Evolutionary conservation across 73 alveolate genomes (phyloP), one percentile per base, ranked within the genome.

Genomic region (Symbiodinium natans): DNA sequence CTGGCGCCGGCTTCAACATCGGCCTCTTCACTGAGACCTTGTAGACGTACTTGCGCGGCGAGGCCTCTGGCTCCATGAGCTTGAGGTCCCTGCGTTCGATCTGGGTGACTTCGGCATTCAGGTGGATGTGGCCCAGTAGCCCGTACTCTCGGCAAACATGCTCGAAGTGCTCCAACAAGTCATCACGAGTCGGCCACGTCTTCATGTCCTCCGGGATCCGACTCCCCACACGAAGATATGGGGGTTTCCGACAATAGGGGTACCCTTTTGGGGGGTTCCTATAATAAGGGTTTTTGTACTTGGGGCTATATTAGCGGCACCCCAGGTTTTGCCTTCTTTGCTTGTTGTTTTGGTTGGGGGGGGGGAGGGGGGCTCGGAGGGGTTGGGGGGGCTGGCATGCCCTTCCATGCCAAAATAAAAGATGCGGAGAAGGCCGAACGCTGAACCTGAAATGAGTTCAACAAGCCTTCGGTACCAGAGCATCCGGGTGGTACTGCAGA

Each of bases 121-220:
- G 39, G 25, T 33, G 34, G 33, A 29, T 31, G 83, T 73, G 39
- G 34, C 41, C 41, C 38, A 73, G 39, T 8, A 73, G 41, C 11
- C 83, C 83, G 25, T 21, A 23, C 1, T 77, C 86, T 48, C 36
- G 27, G 86, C 86, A 77, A n/a, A 77, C 86, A 4, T 5, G n/a
- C 41, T 77, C 31, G 86, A 77, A 77, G 86, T 77, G 86, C 48
- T 77, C 48, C 86, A 77, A 48, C 86, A 77, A 33, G 9, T 33
- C 86, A 11, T 29, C 46, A 25, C 86, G 41, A n/a, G 86, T 27
- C n/a, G 86, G 86, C 86, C 86, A 77, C 15, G 86, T 33, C 86
- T 68, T 68, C 82, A 68, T 68, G 33, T n/a, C 82, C 82, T 68
- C 39, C 29, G 19, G 17, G n/a, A 52, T 29, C 71, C 27, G 23